Conservation (phyloP, 805 yeast species). For the Phaffomyces antillensis region DNA sequence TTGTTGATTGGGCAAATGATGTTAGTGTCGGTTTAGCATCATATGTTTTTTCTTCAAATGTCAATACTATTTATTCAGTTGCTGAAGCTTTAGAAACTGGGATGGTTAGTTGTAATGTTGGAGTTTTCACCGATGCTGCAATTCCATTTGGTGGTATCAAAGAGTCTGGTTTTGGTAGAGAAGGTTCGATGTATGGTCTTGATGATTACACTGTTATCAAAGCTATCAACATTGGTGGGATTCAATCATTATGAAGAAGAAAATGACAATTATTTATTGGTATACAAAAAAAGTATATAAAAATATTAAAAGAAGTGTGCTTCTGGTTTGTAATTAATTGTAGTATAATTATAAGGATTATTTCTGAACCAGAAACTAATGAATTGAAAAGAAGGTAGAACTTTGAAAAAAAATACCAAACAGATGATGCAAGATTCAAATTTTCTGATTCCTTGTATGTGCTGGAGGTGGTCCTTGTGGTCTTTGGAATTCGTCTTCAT, state of each 20-base stretch:
- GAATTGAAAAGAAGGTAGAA: not conserved
- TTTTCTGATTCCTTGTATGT: not conserved
- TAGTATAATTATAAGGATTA: too few species aligned
- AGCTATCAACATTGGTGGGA: constrained; percentile 42
- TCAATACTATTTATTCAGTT: constrained; percentile 43
- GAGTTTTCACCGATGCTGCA: constrained; percentile 47
- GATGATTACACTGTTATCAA: constrained; percentile 53
- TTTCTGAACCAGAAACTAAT: too few species aligned
- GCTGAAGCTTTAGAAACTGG: constrained; percentile 56
- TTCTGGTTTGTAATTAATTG: not conserved
- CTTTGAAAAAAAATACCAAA: not conserved
- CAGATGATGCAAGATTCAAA: not conserved
- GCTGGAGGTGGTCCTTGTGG: constrained; percentile 10
- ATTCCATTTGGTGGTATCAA: constrained; percentile 60
- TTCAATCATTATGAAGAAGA: constrained; percentile 5
- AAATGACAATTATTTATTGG: not conserved
- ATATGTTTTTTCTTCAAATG: constrained; percentile 47
- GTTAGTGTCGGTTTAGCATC: constrained; percentile 53
- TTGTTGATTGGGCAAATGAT: constrained; percentile 45
- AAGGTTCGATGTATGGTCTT: constrained; percentile 55
- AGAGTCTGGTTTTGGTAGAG: constrained; percentile 66
- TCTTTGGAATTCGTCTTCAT: not conserved
- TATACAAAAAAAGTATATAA: not conserved
- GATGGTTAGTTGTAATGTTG: constrained; percentile 58
- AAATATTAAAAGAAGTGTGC: not conserved